Evolutionary conservation across 305 asterid species (phyloP).

Genomic region (Plantago coronopus): DNA sequence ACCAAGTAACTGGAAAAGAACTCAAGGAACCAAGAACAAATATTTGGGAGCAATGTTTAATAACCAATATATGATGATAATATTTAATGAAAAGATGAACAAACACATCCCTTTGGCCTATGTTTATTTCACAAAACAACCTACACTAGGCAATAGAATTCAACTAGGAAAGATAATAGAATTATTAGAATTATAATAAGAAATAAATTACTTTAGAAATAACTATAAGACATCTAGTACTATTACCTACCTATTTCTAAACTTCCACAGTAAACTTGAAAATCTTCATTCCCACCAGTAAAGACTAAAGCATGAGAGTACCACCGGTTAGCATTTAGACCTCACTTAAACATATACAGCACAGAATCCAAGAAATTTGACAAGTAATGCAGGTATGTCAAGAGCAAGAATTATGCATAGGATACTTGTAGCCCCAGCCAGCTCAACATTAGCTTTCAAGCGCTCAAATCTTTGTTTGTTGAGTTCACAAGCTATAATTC

Average conservation of each 20-base stretch:
- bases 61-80: no score
- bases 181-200: no score
- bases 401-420: conserved; percentile 26
- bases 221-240: no score
- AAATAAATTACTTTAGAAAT: no score
- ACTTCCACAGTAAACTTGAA: not conserved
- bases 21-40: conserved; percentile 14
- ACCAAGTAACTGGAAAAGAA: not conserved
- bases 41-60: not conserved
- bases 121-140: no score
- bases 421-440: conserved; percentile 90
- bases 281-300: not conserved
- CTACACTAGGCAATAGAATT: no score
- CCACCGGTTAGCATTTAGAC: not conserved
- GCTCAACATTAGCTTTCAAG: conserved; percentile 48
- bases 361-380: no score
- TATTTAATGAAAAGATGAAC: no score
- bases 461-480: conserved; percentile 67
- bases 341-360: not conserved
- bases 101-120: no score
- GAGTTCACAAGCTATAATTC: conserved; percentile 84
- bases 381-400: not conserved
- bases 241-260: not conserved
- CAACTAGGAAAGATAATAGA: no score
- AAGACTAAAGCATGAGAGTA: no score